Conservation (phyloP, 2,329 filamentous ascomycete genomes). For the Magnaporthiopsis rhizophila region DNA sequence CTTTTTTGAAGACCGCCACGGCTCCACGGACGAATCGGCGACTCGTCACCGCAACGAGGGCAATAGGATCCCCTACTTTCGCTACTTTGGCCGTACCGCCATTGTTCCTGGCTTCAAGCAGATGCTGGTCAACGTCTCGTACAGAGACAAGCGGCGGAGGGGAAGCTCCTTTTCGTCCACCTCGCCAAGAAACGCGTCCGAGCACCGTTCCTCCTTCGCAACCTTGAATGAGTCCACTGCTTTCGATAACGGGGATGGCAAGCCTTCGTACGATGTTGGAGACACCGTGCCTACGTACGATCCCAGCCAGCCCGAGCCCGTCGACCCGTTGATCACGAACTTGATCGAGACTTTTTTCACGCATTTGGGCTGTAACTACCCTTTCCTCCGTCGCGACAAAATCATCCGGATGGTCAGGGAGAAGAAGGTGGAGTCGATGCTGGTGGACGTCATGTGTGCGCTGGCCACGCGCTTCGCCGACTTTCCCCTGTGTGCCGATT, state of each 20-base stretch:
- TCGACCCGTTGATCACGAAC: conserved; percentile 66
- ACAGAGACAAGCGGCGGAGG: conserved; percentile 57
- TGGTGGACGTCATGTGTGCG: conserved; percentile 81
- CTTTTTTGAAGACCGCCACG: conserved; percentile 32
- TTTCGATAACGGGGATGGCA: conserved; percentile 29
- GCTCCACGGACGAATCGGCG: conserved; percentile 33
- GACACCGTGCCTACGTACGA: conserved; percentile 61
- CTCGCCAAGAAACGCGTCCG: conserved; percentile 34
- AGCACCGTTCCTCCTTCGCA: conserved; percentile 8
- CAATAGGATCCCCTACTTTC: conserved; percentile 75
- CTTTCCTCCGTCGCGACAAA: conserved; percentile 62
- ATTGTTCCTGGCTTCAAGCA: conserved; percentile 90
- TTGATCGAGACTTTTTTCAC: conserved; percentile 75
- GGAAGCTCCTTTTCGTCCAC: conserved; percentile 47
- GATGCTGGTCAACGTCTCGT: conserved; percentile 65
- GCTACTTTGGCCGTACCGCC: conserved; percentile 84
- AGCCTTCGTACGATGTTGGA: conserved; percentile 29
- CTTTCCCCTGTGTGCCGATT: conserved; percentile 19
- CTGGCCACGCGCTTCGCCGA: conserved; percentile 67
- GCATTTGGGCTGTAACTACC: conserved; percentile 78
- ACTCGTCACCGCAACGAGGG: conserved; percentile 42
- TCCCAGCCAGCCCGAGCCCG: conserved; percentile 58
- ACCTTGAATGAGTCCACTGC: conserved; percentile 20
- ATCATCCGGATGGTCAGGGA: conserved; percentile 71
- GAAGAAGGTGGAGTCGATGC: conserved; percentile 72